Percentiles rank a stretch among this genome's conserved stretches.
phyloP scores from a whole-genome alignment of 1,284 basidiomycete genomes.

The Trichosporon ovoides region DNA sequence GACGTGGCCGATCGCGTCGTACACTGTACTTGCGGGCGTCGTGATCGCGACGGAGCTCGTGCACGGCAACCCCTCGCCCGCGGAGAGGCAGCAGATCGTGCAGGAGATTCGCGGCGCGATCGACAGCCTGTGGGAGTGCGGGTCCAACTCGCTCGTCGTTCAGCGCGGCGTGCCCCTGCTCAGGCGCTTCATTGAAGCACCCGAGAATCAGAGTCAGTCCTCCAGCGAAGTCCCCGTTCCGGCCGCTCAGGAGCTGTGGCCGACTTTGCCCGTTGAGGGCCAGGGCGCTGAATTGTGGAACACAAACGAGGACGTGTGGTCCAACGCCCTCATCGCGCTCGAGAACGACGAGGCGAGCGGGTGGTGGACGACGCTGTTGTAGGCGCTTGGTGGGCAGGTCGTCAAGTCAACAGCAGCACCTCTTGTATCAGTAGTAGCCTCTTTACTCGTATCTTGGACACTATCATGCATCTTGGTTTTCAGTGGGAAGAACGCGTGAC shows the following conservation, averaged over 20 bases:
- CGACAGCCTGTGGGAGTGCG: constrained; percentile 21
- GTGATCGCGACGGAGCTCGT: constrained; percentile 29
- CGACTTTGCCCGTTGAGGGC: constrained; percentile 5
- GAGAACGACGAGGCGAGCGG: constrained; percentile 22
- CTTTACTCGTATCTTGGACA: neutral
- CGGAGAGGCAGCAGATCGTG: constrained; percentile 16
- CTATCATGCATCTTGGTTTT: neutral
- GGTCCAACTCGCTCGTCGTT: constrained; percentile 21
- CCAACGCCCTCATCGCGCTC: constrained; percentile 20
- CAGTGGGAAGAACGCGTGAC: too few relatives aligned
- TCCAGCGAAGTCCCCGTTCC: constrained; percentile 3
- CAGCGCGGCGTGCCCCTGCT: constrained; percentile 21
- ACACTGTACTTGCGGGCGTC: constrained; percentile 29
- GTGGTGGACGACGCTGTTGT: constrained; percentile 23
- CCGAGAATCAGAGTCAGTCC: neutral
- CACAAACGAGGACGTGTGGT: constrained; percentile 22
- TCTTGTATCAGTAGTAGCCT: neutral
- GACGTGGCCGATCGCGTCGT: constrained; percentile 29
- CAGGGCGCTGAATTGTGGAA: constrained; percentile 16
- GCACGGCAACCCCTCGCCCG: constrained; percentile 22
- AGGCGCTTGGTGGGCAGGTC: too few relatives aligned
- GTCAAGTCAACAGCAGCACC: too few relatives aligned
- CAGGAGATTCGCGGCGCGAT: constrained; percentile 20
- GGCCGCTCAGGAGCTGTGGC: constrained; percentile 20
- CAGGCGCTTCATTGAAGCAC: constrained; percentile 20